phyloP scores from a whole-genome alignment of 441 rosid species.

The Lagerstroemia fauriei region DNA sequence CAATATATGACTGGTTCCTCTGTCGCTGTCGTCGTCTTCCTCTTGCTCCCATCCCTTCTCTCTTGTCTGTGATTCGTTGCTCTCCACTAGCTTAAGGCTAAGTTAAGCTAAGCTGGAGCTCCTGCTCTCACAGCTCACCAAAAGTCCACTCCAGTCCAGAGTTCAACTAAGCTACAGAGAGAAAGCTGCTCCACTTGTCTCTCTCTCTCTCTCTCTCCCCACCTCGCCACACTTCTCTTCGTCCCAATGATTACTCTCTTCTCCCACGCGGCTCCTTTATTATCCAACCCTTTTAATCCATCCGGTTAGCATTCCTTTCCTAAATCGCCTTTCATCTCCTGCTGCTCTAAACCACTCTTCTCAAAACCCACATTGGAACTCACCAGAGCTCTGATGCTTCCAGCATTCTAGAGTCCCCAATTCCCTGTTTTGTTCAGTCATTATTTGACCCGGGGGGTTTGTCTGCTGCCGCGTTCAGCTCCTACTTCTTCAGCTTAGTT shows the following conservation, averaged over 20 bases:
- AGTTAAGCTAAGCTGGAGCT: background rate
- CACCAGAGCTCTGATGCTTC: background rate
- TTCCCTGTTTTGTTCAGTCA: background rate
- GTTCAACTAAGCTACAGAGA: slow-evolving; percentile 3
- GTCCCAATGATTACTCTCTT: slow-evolving; percentile 2
- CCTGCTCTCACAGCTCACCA: background rate
- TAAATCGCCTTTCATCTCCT: background rate
- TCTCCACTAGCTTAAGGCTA: background rate
- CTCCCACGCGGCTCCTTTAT: slow-evolving; percentile 18
- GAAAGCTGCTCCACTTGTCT: background rate
- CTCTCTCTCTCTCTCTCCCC: background rate
- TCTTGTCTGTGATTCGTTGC: background rate
- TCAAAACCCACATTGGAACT: background rate
- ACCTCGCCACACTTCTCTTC: background rate
- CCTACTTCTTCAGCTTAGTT: background rate
- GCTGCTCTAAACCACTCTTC: background rate
- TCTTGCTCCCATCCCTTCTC: background rate
- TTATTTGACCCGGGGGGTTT: background rate
- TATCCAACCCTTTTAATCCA: background rate
- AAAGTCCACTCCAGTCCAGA: slow-evolving; percentile 20
- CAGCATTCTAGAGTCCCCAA: background rate
- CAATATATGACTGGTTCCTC: background rate
- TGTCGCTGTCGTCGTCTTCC: background rate
- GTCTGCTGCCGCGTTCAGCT: background rate
- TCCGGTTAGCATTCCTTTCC: background rate